Evolutionary conservation across 768 basidiomycete species (phyloP), one percentile per base, ranked within the genome.

Genomic region (Sistotremastrum niveocremeum): DNA sequence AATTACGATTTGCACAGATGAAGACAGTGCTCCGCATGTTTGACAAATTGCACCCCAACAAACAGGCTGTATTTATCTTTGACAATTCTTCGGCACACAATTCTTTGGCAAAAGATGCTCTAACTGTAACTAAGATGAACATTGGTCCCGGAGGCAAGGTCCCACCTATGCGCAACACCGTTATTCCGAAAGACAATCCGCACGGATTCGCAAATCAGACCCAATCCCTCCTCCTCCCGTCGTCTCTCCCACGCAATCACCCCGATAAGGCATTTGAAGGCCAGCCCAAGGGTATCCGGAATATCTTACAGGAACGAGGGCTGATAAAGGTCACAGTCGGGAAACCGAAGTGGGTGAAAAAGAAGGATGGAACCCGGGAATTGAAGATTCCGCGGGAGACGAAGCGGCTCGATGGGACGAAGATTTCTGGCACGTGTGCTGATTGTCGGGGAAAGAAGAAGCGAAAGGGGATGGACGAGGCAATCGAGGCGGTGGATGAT

Each of bases 71-170:
- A 6, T 55, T 53, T 38, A 42, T 55, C 3, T 55, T 55, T 12
- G 50, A 55, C 38, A 54, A 54, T 30, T 54, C 52, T 2, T 53
- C 53, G 0, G 49, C 45, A 6, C 53, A 54, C 12, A 41, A 44
- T 20, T 49, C 47, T 4, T 42, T 50, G 33, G 49, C 53, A 2
- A 28, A 8, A 5, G 49, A 54, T 37, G 52, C 52, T 2, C 32
- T 54, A 1, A 44, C 40, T 6, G 41, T 35, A 2, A 55, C 41
- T 5, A 54, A 53, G 33, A 50, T 55, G 52, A 55, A 55, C 33
- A 46, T 55, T 1, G 47, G 47, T 35, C 53, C 53, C 2, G 53
- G 53, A 9, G 52, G 54, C 3, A 53, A 53, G 34, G 44, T 46
- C 36, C 49, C 54, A 3, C 35, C 35, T 8, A 54, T 55, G 54